Percentiles rank a stretch among this genome's conserved stretches.
Conservation (phyloP, 352 stramenopile species). For the Globisporangium iwayamae region DNA sequence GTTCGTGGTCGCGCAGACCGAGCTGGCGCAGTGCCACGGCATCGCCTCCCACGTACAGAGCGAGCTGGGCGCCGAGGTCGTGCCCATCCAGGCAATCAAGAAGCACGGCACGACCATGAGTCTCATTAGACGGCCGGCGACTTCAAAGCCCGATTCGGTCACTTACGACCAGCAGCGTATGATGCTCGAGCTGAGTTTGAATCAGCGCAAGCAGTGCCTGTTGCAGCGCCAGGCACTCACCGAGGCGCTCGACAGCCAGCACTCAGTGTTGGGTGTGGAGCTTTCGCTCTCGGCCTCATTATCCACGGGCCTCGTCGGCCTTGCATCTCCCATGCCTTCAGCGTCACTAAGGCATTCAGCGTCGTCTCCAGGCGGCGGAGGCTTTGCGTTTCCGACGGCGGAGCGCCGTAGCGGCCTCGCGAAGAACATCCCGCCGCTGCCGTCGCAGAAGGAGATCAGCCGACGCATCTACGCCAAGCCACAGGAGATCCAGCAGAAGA, state of each 20-base stretch:
- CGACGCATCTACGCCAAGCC: conserved; percentile 59
- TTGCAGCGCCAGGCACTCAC: conserved; percentile 42
- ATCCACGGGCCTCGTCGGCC: conserved; percentile 10
- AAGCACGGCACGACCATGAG: conserved; percentile 23
- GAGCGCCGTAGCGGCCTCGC: conserved; percentile 20
- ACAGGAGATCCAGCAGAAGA: conserved; percentile 63
- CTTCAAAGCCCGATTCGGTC: conserved; percentile 43
- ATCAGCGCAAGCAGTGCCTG: conserved; percentile 61
- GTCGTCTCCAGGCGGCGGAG: conserved; percentile 13
- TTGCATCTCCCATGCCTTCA: conserved; percentile 3
- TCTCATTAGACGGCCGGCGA: conserved; percentile 23
- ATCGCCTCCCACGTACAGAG: conserved; percentile 9
- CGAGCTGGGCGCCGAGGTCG: conserved; percentile 27
- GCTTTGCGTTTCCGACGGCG: not conserved
- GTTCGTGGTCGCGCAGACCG: conserved; percentile 44
- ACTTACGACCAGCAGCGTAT: conserved; percentile 61
- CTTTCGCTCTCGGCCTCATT: conserved; percentile 15
- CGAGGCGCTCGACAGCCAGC: conserved; percentile 32
- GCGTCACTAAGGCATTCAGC: conserved; percentile 5
- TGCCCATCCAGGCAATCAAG: conserved; percentile 31
- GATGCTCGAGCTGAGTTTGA: conserved; percentile 65
- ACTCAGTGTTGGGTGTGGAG: conserved; percentile 64
- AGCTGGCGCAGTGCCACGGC: conserved; percentile 42
- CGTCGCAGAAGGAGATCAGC: conserved; percentile 56
- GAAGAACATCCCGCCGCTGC: conserved; percentile 50